A percentile compares a stretch with the other conserved stretches of the same genome.
Conservation (phyloP, 2,329 filamentous ascomycete species). For the Beauveria medogensis region DNA sequence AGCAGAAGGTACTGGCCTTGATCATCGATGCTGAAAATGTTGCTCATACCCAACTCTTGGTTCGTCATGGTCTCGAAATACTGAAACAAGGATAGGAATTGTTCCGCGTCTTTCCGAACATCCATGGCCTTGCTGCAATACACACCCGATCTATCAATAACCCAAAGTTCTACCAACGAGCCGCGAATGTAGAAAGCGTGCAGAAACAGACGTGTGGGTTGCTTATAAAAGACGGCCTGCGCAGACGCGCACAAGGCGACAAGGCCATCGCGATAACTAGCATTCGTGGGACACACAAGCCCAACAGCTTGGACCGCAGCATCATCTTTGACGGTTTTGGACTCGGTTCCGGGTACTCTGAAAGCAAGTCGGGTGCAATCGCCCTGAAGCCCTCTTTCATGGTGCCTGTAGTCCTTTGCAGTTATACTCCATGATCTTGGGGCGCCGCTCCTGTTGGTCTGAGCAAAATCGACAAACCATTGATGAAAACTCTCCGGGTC, state of each 20-base stretch:
- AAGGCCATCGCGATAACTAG: background rate
- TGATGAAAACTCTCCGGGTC: background rate
- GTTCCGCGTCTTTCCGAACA: background rate
- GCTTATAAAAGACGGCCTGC: background rate
- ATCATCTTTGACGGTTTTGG: background rate
- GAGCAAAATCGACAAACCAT: background rate
- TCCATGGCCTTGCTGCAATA: background rate
- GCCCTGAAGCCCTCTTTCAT: background rate
- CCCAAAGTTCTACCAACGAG: background rate
- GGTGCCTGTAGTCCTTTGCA: background rate
- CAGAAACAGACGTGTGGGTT: background rate
- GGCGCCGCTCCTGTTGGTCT: background rate
- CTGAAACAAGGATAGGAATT: background rate
- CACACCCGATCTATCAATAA: background rate
- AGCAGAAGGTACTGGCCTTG: background rate
- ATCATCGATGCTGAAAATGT: background rate
- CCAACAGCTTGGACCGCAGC: background rate
- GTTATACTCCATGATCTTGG: background rate
- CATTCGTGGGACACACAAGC: background rate
- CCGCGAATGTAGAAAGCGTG: background rate
- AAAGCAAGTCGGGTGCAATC: background rate
- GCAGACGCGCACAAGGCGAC: background rate
- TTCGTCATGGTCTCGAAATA: background rate
- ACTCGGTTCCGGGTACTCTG: background rate
- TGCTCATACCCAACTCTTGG: background rate